Evolutionary conservation across 331 rosid species (phyloP), one percentile per base, ranked within the genome.

Genomic region (Malus hybrid): DNA sequence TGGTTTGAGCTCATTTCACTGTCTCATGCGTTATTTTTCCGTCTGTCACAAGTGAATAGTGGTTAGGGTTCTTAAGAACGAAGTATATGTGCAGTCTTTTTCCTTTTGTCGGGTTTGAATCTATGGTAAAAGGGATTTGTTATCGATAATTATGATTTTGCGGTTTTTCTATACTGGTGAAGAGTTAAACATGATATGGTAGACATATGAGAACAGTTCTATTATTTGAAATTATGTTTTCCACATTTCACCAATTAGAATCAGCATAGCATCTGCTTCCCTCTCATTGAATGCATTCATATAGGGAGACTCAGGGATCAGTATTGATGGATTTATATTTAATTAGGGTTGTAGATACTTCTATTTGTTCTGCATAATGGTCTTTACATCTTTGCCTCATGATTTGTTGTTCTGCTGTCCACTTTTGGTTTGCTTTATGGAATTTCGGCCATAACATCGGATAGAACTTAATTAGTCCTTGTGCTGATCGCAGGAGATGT

Each of bases 401-500:
- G 77, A 11, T 62, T 46, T 74, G 48, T 29, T 44, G 46, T 61
- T 73, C 60, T 46, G 4, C 29, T 73, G 55, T 44, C 36, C 28
- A 10, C 19, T 29, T 15, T 36, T 39, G 44, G 39, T 73, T 59
- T 33, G 36, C 56, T 61, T 33, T 6, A 7, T 8, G 8, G 8
- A 6, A 42, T 42, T 27, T 6, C 7, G 7, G 8, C 46, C 69
- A 42, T 16, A 72, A 36, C 42, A 28, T 2, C 0, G 13, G 46
- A 20, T 16, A 10, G 44, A 61, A 46, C 46, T 52, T 39, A 55
- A 12, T 20, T 44, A 59, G 63, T 59, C 57, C 20, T 75, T 70
- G 75, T 79, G 75, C 77, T 86, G 67, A 67, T 91, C 72, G 84
- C 96, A 92, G 99, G 99, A 95, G 81, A 92, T 95, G 99, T 76